Evolutionary conservation across 176 grass and related monocot species (phyloP).

Genomic region (Zea luxurians): DNA sequence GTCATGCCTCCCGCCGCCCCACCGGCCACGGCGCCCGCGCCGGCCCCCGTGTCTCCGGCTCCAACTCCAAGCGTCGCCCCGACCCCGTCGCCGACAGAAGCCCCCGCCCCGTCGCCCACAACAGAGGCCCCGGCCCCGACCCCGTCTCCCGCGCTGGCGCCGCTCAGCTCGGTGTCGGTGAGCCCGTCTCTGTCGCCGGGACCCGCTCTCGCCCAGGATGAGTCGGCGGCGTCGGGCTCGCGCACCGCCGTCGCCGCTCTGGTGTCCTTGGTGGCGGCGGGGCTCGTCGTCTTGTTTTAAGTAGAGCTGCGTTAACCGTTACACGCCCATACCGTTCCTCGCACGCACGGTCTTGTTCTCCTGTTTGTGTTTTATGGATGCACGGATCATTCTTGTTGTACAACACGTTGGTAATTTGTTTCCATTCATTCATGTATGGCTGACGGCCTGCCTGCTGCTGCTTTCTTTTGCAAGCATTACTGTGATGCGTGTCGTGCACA

Average conservation of each 20-base stretch:
- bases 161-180: conserved; percentile 24
- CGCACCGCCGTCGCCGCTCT: conserved; percentile 23
- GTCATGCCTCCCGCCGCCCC: conserved; percentile 17
- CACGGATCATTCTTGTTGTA: conserved; percentile 43
- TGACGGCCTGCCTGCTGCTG: not conserved
- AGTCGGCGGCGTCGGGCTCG: conserved; percentile 6
- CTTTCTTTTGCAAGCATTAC: not conserved
- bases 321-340: not conserved
- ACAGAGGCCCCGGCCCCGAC: not conserved
- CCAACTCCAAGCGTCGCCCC: conserved; percentile 42
- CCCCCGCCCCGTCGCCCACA: conserved; percentile 22
- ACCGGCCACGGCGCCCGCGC: conserved; percentile 20
- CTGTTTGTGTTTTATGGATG: not conserved
- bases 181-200: conserved; percentile 33
- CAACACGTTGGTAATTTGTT: conserved; percentile 45
- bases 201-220: conserved; percentile 11
- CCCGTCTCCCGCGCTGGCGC: conserved; percentile 31
- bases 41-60: conserved; percentile 39
- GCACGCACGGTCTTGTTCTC: not conserved
- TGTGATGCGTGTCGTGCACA: not conserved
- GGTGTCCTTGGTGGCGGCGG: conserved; percentile 37
- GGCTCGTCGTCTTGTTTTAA: conserved; percentile 47
- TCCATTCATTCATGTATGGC: not conserved
- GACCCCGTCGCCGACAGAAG: conserved; percentile 33
- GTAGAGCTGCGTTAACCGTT: conserved; percentile 29